Conservation (phyloP, 345 rosid species). For the Raphanus sativus region DNA sequence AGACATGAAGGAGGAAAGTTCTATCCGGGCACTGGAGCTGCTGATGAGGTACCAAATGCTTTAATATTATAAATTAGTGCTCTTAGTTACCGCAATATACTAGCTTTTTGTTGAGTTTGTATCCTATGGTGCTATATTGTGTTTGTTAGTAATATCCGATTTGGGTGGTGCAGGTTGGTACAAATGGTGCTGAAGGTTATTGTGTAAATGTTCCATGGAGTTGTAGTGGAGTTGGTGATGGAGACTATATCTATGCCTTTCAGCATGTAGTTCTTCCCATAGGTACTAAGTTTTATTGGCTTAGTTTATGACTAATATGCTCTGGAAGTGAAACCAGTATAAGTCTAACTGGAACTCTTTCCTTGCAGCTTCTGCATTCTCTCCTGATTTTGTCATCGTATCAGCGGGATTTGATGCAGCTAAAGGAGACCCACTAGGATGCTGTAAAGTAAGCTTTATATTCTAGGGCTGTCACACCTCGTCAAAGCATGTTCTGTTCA, state of each 20-base stretch:
- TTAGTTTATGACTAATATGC: slow-evolving; percentile 7
- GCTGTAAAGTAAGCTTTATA: slow-evolving; percentile 78
- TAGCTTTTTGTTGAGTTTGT: slow-evolving; percentile 5
- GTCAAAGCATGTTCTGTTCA: not conserved
- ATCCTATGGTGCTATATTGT: not conserved
- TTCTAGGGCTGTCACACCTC: not conserved
- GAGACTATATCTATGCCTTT: slow-evolving; percentile 92
- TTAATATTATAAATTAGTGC: not conserved
- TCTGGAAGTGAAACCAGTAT: slow-evolving; percentile 1
- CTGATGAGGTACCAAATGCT: slow-evolving; percentile 58
- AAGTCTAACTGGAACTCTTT: not conserved
- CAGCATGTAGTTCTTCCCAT: slow-evolving; percentile 87
- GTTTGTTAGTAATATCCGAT: slow-evolving; percentile 8
- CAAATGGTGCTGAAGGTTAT: slow-evolving; percentile 84
- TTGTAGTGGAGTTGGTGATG: slow-evolving; percentile 89
- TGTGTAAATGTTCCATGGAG: slow-evolving; percentile 99
- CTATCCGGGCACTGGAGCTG: slow-evolving; percentile 93
- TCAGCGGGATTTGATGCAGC: slow-evolving; percentile 99
- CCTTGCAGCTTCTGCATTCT: slow-evolving; percentile 79
- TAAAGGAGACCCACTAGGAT: slow-evolving; percentile 94
- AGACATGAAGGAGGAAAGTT: slow-evolving; percentile 89
- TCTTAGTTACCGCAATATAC: not conserved
- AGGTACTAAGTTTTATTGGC: slow-evolving; percentile 39
- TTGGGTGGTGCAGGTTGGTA: slow-evolving; percentile 63
- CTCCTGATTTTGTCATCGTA: slow-evolving; percentile 90